These are phyloP conservation scores for Tetrapisispora iriomotensis DNA, from an alignment of 805 yeast species.

Conservation along the genomic window DNA sequence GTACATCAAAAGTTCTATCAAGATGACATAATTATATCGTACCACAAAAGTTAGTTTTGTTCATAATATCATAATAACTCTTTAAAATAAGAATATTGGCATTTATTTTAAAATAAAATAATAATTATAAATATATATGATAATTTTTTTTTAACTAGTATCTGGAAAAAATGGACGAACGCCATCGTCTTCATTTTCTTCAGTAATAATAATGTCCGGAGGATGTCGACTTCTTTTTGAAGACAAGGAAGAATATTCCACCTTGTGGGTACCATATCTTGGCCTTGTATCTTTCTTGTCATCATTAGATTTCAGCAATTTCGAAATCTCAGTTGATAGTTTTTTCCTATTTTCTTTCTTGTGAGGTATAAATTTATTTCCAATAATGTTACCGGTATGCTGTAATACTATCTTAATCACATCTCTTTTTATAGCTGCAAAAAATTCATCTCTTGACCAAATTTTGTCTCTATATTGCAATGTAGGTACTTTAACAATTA, in stretches of 20 bases:
- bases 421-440: slow-evolving; percentile 43
- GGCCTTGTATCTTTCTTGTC: background rate
- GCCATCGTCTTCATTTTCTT: slow-evolving; percentile 1
- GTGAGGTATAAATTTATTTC: slow-evolving; percentile 47
- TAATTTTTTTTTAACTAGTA: background rate
- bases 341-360: slow-evolving; percentile 28
- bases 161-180: background rate
- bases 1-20: too few relatives aligned
- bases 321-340: slow-evolving; percentile 14
- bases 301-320: slow-evolving; percentile 9
- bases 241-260: background rate
- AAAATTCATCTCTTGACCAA: slow-evolving; percentile 52
- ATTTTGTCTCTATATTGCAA: slow-evolving; percentile 37
- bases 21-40: too few relatives aligned
- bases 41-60: too few relatives aligned
- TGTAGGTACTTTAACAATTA: slow-evolving; percentile 43
- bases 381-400: slow-evolving; percentile 52
- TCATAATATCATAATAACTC: too few relatives aligned
- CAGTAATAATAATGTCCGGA: background rate
- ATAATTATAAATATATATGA: background rate
- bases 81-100: too few relatives aligned
- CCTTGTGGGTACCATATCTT: background rate
- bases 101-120: too few relatives aligned
- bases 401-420: slow-evolving; percentile 44
- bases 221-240: background rate